phyloP scores from a whole-genome alignment of 305 asterid species.

The Lippia alba region DNA sequence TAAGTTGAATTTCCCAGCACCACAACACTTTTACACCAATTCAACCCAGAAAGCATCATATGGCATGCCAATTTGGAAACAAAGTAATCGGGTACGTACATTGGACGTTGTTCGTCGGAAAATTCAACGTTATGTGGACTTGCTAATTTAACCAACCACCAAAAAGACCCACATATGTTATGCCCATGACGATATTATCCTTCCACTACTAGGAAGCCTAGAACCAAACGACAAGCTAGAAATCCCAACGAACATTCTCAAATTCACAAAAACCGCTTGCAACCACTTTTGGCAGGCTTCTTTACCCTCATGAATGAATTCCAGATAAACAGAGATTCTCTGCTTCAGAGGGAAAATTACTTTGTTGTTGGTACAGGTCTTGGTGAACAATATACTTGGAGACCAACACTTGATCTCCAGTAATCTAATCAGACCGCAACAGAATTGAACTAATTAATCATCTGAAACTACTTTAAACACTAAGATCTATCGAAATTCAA shows the following conservation, averaged over 20 bases:
- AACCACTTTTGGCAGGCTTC: no score
- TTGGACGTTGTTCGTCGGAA: neutral
- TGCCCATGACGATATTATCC: no score
- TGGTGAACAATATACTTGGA: neutral
- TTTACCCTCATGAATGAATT: no score
- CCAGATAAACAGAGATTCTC: neutral
- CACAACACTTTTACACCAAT: neutral
- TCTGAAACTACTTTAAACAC: neutral
- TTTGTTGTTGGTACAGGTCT: neutral
- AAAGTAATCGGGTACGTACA: no score
- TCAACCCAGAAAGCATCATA: neutral
- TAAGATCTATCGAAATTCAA: neutral
- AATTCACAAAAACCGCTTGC: no score
- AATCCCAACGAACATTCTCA: neutral
- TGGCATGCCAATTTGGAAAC: neutral
- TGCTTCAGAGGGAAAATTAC: neutral
- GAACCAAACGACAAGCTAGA: no score
- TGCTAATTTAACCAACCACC: neutral
- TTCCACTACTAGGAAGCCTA: no score
- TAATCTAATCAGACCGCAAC: constrained; percentile 5
- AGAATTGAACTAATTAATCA: constrained; percentile 3
- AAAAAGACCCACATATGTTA: neutral
- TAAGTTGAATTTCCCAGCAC: neutral
- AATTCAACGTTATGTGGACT: neutral
- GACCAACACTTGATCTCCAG: constrained; percentile 20